Percentiles rank a stretch among this genome's conserved stretches.
Evolutionary conservation across 163 green algal genomes (phyloP).

Genomic region (Chlamydomonas reinhardtii): DNA sequence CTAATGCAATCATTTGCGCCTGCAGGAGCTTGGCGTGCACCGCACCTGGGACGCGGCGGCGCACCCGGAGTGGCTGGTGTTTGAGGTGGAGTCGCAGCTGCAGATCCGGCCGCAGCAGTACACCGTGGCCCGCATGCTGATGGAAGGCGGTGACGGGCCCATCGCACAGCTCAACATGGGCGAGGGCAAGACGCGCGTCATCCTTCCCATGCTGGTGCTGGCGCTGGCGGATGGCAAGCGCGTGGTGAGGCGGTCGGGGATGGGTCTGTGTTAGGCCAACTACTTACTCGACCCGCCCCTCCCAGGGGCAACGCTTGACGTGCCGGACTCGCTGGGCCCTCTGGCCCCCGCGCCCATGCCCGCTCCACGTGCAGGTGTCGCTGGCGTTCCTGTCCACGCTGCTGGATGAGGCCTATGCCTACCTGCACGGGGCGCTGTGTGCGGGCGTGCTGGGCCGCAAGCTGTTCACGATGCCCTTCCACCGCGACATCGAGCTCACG

Average conservation of each 20-base stretch:
- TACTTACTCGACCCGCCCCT: too few relatives aligned
- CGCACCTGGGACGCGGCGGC: constrained; percentile 49
- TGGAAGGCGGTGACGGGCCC: constrained; percentile 52
- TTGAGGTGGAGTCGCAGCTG: constrained; percentile 70
- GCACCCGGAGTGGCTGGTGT: constrained; percentile 70
- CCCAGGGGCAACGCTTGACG: too few relatives aligned
- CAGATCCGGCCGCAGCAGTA: constrained; percentile 71
- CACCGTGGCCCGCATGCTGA: constrained; percentile 56
- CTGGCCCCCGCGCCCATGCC: too few relatives aligned
- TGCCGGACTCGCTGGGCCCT: too few relatives aligned
- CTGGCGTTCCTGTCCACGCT: constrained; percentile 70
- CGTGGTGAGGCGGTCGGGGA: constrained; percentile 6
- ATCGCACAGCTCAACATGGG: constrained; percentile 78
- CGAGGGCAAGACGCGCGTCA: constrained; percentile 77
- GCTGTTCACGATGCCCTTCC: constrained; percentile 68
- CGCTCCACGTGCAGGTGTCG: constrained; percentile 39
- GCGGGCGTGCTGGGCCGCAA: constrained; percentile 64
- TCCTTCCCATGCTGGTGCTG: constrained; percentile 74
- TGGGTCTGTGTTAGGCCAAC: too few relatives aligned
- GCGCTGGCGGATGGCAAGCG: constrained; percentile 45
- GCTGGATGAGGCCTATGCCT: constrained; percentile 58
- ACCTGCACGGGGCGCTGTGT: constrained; percentile 63
- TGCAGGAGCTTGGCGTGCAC: constrained; percentile 62
- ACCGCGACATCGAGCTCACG: constrained; percentile 60
- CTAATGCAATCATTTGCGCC: too few relatives aligned